Conservation (phyloP, 257 asterid genomes). For the Apocynum venetum region DNA sequence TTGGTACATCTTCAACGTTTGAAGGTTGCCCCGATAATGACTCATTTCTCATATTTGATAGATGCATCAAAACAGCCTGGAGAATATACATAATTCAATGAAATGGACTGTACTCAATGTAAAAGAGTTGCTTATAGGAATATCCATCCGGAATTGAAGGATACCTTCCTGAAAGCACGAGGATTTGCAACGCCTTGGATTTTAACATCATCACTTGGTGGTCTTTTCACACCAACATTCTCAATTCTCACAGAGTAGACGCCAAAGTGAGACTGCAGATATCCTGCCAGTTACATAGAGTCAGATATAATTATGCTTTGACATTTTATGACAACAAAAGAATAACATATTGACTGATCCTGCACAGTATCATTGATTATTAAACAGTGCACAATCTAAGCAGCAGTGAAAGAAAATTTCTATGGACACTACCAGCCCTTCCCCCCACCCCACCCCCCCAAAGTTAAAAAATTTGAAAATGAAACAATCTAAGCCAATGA, state of each 20-base stretch:
- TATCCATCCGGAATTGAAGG: constrained; percentile 4
- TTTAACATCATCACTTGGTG: constrained; percentile 66
- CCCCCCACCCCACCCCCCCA: neutral
- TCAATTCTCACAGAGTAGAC: constrained; percentile 67
- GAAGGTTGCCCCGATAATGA: constrained; percentile 39
- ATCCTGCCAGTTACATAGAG: constrained; percentile 41
- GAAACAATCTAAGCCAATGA: neutral
- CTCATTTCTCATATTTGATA: constrained; percentile 49
- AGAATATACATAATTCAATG: constrained; percentile 11
- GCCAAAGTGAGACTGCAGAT: constrained; percentile 58
- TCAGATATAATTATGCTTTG: neutral
- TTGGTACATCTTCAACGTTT: constrained; percentile 33
- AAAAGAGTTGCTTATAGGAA: neutral
- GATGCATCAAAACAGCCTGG: constrained; percentile 62
- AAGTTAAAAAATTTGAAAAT: too few relatives aligned
- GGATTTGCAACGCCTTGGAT: constrained; percentile 68
- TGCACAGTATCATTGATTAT: neutral
- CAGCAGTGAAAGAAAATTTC: neutral
- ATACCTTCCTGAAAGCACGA: constrained; percentile 66
- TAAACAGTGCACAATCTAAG: neutral
- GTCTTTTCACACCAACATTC: constrained; percentile 68
- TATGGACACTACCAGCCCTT: neutral
- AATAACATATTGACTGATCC: neutral
- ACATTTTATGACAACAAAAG: neutral
- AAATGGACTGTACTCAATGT: neutral